Conservation (phyloP, 2,329 filamentous ascomycete species). For the Diaporthe sp. region DNA sequence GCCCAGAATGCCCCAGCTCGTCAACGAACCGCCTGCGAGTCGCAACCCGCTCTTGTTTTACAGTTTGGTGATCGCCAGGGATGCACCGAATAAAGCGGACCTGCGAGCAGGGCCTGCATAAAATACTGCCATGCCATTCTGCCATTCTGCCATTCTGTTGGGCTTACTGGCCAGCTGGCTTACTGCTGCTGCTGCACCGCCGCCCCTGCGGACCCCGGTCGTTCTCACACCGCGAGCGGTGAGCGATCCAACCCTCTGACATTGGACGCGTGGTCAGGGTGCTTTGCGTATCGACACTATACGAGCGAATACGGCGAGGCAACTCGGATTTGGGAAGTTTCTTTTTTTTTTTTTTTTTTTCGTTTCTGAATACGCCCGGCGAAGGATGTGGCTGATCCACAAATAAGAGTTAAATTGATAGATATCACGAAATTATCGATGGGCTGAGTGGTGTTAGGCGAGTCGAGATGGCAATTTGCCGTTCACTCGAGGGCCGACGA, state of each 20-base stretch:
- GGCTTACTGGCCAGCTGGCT: background rate
- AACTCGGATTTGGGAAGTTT: background rate
- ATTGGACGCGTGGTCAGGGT: background rate
- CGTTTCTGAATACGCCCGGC: background rate
- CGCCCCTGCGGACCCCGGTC: background rate
- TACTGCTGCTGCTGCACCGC: background rate
- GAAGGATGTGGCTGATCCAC: background rate
- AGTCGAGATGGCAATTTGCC: constrained; percentile 19
- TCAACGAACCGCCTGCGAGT: constrained; percentile 15
- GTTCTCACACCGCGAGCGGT: background rate
- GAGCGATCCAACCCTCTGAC: constrained; percentile 2
- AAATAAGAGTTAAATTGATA: constrained; percentile 1
- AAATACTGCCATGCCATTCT: background rate
- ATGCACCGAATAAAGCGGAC: constrained; percentile 1
- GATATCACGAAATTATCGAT: background rate
- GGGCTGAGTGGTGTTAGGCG: background rate
- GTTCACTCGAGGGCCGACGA: background rate
- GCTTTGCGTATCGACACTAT: background rate
- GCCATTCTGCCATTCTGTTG: background rate
- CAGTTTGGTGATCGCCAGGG: constrained; percentile 24
- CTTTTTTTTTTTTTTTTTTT: background rate
- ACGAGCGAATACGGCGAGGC: background rate
- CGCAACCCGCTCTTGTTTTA: constrained; percentile 22
- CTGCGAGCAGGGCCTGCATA: constrained; percentile 1
- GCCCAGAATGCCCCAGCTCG: constrained; percentile 10